Evolutionary conservation across 768 basidiomycete genomes (phyloP), one percentile per base, ranked within the genome.

Genomic region (Kwoniella sp.): DNA sequence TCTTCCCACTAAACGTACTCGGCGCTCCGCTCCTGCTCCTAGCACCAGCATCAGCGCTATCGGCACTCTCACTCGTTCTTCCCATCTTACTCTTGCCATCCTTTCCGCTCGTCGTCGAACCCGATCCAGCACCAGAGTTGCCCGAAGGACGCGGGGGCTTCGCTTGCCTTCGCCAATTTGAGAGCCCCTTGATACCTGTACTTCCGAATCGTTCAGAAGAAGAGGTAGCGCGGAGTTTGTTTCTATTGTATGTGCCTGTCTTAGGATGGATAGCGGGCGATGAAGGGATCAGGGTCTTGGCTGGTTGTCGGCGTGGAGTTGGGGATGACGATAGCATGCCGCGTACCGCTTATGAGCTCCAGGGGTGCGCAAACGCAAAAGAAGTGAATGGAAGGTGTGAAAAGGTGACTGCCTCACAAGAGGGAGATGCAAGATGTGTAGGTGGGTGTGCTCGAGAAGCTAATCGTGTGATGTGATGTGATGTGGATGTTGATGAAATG

Each of bases 251-350:
- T 8, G 52, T 54, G 8, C 22, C 27, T 6, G 24, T 10, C 40
- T 15, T 9, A 19, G 17, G 17, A 44, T 44, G 40, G 22, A 12
- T 22, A 13, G 22, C 26, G 12, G 60, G 58, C 10, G 51, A 67
- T 26, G 55, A 56, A 13, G 58, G 51, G 21, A 58, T 33, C 5
- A 67, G 46, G 21, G 60, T 30, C 40, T 15, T 44, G 17, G 27
- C 44, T 7, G 55, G 30, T 21, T 17, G 30, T 10, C 29, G 54
- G 37, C 24, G 33, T 5, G 64, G 64, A 1, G 59, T 56, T 0
- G 60, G 65, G 19, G 65, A 61, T 10, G 65, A 52, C 33, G 60
- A 44, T 24, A 22, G 49, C 58, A 60, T 60, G 12, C 9, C 24
- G 58, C 15, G 19, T n/a, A 12, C 17, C n/a, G n/a, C n/a, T n/a